Evolutionary conservation across 2,329 filamentous ascomycete genomes (phyloP).

Genomic region (Lachnellula arida): DNA sequence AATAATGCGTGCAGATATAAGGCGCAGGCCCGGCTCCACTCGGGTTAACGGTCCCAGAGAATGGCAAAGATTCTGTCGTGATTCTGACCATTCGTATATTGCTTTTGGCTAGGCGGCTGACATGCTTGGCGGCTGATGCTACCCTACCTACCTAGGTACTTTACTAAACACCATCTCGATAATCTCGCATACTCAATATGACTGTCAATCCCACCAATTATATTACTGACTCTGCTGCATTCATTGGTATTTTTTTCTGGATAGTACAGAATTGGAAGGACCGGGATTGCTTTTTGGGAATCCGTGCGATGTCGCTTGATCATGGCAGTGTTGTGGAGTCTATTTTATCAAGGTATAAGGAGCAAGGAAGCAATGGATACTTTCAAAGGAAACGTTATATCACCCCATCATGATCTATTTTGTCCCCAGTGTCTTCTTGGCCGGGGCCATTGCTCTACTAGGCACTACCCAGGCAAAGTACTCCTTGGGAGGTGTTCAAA

Average conservation of each 20-base stretch:
- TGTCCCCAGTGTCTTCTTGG: not conserved
- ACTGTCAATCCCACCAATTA: not conserved
- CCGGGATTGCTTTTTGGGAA: not conserved
- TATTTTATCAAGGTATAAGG: not conserved
- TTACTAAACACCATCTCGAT: not conserved
- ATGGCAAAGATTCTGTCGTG: not conserved
- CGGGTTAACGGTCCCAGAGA: no score
- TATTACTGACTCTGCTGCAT: not conserved
- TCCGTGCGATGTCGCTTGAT: not conserved
- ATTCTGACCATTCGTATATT: not conserved
- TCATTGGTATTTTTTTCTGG: not conserved
- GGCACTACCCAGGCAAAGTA: not conserved
- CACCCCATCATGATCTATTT: not conserved
- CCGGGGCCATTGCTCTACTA: not conserved
- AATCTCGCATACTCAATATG: not conserved
- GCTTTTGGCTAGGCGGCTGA: not conserved
- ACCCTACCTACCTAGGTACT: not conserved
- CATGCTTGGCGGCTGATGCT: not conserved
- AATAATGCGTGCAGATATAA: not conserved
- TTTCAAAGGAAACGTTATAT: not conserved
- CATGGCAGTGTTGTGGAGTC: not conserved
- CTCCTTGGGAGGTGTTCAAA: slow-evolving; percentile 18
- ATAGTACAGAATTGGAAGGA: not conserved
- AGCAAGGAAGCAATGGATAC: not conserved
- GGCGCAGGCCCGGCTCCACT: not conserved